phyloP scores from a whole-genome alignment of 1,284 basidiomycete species.

The Gomphus sp. region DNA sequence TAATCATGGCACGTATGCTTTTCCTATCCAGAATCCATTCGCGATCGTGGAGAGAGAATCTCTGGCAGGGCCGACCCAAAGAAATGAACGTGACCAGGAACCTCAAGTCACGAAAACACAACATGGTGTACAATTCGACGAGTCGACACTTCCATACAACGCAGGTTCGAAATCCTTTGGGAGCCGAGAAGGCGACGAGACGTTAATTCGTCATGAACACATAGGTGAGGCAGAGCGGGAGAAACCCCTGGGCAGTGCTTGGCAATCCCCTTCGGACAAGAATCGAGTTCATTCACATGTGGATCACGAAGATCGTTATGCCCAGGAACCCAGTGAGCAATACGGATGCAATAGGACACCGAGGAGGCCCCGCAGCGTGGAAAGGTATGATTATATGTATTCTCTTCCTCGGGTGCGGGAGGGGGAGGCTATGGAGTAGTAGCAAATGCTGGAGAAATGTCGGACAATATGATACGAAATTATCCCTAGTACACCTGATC shows the following conservation, averaged over 20 bases:
- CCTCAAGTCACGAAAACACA: neutral
- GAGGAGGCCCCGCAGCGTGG: neutral
- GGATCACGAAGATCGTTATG: neutral
- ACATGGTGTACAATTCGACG: neutral
- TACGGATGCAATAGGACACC: neutral
- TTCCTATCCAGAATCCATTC: neutral
- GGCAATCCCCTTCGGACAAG: neutral
- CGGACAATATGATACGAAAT: neutral
- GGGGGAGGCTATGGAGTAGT: conserved; percentile 1
- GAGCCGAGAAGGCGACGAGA: neutral
- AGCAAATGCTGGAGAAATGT: neutral
- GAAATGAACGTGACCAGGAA: neutral
- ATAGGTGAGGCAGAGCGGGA: neutral
- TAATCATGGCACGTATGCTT: neutral
- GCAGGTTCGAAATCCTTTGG: neutral
- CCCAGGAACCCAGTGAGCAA: neutral
- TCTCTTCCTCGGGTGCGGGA: conserved; percentile 1
- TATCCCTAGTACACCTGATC: neutral
- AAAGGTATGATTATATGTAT: neutral
- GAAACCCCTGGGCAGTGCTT: neutral
- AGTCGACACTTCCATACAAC: neutral
- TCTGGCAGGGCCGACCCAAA: neutral
- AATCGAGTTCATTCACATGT: neutral
- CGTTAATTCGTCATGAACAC: neutral
- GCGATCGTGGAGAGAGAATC: neutral